These are phyloP conservation scores for Pyrrhoderma lamaoense DNA, from an alignment of 1,284 basidiomycete species.

Conservation along the genomic window DNA sequence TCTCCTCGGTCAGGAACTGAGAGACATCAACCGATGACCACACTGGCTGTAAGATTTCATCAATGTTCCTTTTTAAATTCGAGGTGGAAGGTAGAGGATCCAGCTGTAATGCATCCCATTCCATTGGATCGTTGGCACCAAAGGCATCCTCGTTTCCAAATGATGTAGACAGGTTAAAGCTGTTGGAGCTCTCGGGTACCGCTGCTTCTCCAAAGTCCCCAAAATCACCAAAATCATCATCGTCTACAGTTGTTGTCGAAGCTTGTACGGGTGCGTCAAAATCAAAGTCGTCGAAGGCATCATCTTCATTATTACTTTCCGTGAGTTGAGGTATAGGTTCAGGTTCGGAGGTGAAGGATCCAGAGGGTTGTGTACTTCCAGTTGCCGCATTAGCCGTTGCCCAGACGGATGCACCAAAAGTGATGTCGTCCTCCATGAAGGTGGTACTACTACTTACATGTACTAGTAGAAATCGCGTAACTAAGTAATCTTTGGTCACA, in stretches of 20 bases:
- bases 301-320: conserved; percentile 40
- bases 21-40: conserved; percentile 47
- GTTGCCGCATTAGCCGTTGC: conserved; percentile 37
- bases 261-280: conserved; percentile 52
- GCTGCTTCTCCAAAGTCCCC: conserved; percentile 75
- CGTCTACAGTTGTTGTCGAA: conserved; percentile 36
- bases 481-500: too few species aligned
- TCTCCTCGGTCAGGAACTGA: conserved; percentile 57
- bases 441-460: too few species aligned
- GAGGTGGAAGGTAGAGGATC: conserved; percentile 53
- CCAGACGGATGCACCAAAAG: conserved; percentile 68
- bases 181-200: conserved; percentile 26
- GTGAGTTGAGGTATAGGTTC: conserved; percentile 21
- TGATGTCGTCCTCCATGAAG: conserved; percentile 61
- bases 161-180: conserved; percentile 35
- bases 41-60: conserved; percentile 58
- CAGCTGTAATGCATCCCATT: conserved; percentile 59
- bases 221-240: conserved; percentile 81
- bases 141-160: conserved; percentile 33
- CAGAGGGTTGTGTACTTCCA: conserved; percentile 20
- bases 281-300: conserved; percentile 57
- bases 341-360: conserved; percentile 21
- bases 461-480: too few species aligned
- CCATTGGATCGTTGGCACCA: conserved; percentile 13
- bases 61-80: conserved; percentile 54